Evolutionary conservation across 2,329 filamentous ascomycete species (phyloP).

Genomic region (Trichoderma asperellum): DNA sequence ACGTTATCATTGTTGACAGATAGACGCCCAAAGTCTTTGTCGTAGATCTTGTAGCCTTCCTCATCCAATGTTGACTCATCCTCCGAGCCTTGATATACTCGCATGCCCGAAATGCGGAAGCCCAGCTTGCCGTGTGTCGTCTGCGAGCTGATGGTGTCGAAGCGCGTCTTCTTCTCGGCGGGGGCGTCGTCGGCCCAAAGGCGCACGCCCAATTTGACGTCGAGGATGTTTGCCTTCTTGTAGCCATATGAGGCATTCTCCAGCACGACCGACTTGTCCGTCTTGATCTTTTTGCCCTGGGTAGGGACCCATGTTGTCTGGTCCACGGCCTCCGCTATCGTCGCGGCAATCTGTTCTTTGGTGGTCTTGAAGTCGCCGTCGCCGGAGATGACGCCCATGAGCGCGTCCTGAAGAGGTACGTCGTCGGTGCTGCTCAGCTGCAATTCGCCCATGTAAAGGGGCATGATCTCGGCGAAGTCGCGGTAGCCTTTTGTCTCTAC

Average conservation of each 20-base stretch:
- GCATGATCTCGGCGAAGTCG: conserved; percentile 79
- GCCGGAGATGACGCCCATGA: conserved; percentile 50
- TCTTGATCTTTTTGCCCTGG: conserved; percentile 66
- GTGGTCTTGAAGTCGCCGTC: conserved; percentile 40
- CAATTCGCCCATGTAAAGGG: conserved; percentile 81
- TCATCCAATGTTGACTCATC: conserved; percentile 55
- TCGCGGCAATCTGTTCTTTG: conserved; percentile 42
- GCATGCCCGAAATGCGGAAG: conserved; percentile 69
- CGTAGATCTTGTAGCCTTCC: conserved; percentile 63
- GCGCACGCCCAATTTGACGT: conserved; percentile 85
- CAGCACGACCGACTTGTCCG: conserved; percentile 79
- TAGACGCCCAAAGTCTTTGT: conserved; percentile 64
- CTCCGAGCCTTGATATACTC: conserved; percentile 61
- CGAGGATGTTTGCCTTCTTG: conserved; percentile 83
- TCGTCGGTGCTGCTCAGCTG: conserved; percentile 63
- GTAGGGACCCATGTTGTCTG: conserved; percentile 50
- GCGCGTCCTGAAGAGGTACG: conserved; percentile 53
- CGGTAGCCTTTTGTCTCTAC: conserved; percentile 63
- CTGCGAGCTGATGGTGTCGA: conserved; percentile 60
- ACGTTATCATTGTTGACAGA: conserved; percentile 59
- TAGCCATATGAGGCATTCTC: conserved; percentile 84
- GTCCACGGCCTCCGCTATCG: conserved; percentile 37
- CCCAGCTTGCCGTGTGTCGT: conserved; percentile 65
- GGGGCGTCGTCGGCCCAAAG: conserved; percentile 80
- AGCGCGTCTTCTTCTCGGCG: conserved; percentile 60